Percentiles rank a stretch among this genome's conserved stretches.
phyloP scores from a whole-genome alignment of 2,329 filamentous ascomycete species.

The Canariomyces notabilis region DNA sequence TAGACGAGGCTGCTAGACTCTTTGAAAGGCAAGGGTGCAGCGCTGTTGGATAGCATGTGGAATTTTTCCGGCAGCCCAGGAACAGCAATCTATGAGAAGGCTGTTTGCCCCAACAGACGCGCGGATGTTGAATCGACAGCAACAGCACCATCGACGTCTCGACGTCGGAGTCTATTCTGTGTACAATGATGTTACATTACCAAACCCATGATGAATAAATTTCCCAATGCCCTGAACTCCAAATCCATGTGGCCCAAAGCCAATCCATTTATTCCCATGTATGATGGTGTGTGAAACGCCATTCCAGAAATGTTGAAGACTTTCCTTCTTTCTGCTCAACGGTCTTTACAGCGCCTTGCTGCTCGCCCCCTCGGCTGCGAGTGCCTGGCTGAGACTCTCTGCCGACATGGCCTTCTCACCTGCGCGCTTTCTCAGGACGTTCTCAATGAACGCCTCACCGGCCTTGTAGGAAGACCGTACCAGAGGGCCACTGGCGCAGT shows the following conservation, averaged over 20 bases:
- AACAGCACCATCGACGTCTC: not conserved
- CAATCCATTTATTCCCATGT: slow-evolving; percentile 5
- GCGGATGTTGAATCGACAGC: not conserved
- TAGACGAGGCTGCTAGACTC: no score
- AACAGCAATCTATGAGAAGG: not conserved
- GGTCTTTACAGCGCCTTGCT: slow-evolving; percentile 12
- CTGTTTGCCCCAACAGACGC: slow-evolving; percentile 1
- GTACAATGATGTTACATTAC: slow-evolving; percentile 24
- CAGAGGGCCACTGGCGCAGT: slow-evolving; percentile 88
- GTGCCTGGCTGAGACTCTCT: slow-evolving; percentile 35
- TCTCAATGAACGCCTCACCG: slow-evolving; percentile 97
- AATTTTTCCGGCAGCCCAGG: not conserved
- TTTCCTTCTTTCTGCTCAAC: not conserved
- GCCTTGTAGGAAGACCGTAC: slow-evolving; percentile 97
- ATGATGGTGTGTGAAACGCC: slow-evolving; percentile 19
- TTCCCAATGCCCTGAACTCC: slow-evolving; percentile 15
- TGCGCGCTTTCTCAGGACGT: slow-evolving; percentile 81
- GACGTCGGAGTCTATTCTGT: slow-evolving; percentile 2
- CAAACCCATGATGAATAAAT: slow-evolving; percentile 12
- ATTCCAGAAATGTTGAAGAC: slow-evolving; percentile 19
- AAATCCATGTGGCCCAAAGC: slow-evolving; percentile 8
- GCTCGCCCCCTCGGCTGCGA: slow-evolving; percentile 32
- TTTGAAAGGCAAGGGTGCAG: no score
- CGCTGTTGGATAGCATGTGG: not conserved
- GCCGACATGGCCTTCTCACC: slow-evolving; percentile 34